phyloP scores from a whole-genome alignment of 208 protist genomes.

The Acanthamoeba castellanii region DNA sequence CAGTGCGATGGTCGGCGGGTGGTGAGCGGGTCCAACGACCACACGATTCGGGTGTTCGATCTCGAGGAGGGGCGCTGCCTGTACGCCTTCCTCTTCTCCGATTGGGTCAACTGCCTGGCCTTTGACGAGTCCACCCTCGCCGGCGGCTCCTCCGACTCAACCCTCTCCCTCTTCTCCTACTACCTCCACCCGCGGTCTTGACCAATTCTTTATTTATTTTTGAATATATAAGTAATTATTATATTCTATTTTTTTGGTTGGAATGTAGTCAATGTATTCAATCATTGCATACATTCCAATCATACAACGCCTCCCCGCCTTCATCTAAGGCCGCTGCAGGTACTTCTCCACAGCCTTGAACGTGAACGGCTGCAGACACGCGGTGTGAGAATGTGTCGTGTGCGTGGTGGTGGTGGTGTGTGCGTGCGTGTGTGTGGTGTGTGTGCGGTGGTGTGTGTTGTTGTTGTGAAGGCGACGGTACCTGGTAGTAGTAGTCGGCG shows the following conservation, averaged over 20 bases:
- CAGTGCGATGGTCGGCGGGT: slow-evolving; percentile 20
- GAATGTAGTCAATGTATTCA: background rate
- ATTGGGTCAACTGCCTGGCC: slow-evolving; percentile 36
- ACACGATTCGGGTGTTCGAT: slow-evolving; percentile 57
- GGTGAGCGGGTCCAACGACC: slow-evolving; percentile 58
- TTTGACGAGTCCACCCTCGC: slow-evolving; percentile 42
- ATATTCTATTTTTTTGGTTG: background rate
- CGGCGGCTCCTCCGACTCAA: slow-evolving; percentile 5
- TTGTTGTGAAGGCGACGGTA: background rate
- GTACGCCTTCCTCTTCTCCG: slow-evolving; percentile 43
- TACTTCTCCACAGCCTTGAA: slow-evolving; percentile 64
- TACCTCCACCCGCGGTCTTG: background rate
- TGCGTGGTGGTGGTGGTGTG: background rate
- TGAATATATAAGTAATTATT: background rate
- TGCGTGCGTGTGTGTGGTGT: background rate
- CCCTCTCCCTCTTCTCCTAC: slow-evolving; percentile 51
- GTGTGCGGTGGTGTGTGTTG: background rate
- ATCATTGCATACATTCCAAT: background rate
- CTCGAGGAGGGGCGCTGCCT: slow-evolving; percentile 54
- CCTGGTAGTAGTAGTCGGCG: slow-evolving; percentile 70
- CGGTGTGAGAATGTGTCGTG: too few relatives aligned
- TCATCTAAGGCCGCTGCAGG: slow-evolving; percentile 4
- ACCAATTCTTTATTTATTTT: background rate
- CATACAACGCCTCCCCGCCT: background rate
- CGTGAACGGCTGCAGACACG: slow-evolving; percentile 12